Evolutionary conservation across 116 monocot species (phyloP), one percentile per base, ranked within the genome.

Genomic region (Iris pallida): DNA sequence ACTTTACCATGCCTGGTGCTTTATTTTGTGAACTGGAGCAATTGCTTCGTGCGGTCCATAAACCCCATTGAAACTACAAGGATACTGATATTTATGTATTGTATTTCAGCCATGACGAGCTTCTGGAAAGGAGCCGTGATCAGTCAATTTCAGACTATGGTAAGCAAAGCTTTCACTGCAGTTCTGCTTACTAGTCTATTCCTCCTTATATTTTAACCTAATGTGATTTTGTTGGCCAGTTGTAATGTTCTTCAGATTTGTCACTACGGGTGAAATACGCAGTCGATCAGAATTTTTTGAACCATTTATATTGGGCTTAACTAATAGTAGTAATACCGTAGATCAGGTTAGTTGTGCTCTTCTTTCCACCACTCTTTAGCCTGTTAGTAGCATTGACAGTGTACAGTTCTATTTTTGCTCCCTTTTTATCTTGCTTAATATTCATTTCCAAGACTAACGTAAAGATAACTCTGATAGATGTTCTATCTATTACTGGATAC

Each of bases 211-310:
- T 30, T 20, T 66, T 30, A 61, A 71, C 16, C 80, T 68, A 20
- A 65, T 54, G 19, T 74, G 11, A n/a, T 66, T 44, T 77, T 57
- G 52, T 45, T 20, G 56, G 19, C 15, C 80, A 99, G 99, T 86
- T 68, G 94, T 99, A 14, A 93, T 99, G 99, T 99, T 99, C 70
- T 86, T 99, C 71, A 99, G 99, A 83, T 93, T 99, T 82, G 83
- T 91, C 51, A 89, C 91, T 46, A 73, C 94, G 67, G 88, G 86
- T 55, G 99, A 93, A 78, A 78, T 99, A 61, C 82, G 87, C 18
- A 93, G 56, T 61, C 81, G 99, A 20, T 58, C 88, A 49, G 93
- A 88, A 0, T 93, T 99, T 81, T 99, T 90, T 76, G 91, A 86
- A 70, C 99, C 99, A 69, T 99, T 99, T 63, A 73, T 99, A 57